Evolutionary conservation across 2,329 filamentous ascomycete genomes (phyloP).

Genomic region (Chlorencoelia australis): DNA sequence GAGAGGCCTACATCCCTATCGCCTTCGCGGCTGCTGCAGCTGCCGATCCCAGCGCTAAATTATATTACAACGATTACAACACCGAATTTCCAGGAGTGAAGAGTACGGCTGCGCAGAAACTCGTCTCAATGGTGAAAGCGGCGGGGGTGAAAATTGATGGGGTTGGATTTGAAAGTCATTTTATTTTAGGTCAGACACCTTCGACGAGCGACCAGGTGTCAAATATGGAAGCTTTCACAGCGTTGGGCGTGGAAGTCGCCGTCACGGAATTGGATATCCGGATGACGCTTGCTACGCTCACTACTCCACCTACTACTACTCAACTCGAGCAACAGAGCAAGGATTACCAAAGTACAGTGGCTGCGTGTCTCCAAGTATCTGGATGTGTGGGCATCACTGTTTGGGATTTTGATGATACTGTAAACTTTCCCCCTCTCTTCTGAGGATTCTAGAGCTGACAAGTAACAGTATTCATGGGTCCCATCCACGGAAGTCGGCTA

Average conservation of each 20-base stretch:
- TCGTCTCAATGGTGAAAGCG: constrained; percentile 37
- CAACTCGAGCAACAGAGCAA: constrained; percentile 36
- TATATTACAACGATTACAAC: constrained; percentile 48
- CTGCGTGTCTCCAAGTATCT: constrained; percentile 16
- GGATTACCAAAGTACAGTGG: constrained; percentile 33
- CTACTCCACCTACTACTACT: constrained; percentile 34
- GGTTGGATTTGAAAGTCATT: constrained; percentile 52
- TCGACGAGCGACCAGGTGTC: constrained; percentile 33
- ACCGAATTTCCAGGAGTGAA: constrained; percentile 45
- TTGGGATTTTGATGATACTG: constrained; percentile 25
- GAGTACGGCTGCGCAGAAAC: constrained; percentile 31
- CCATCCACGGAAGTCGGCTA: no score
- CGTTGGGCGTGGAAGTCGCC: constrained; percentile 45
- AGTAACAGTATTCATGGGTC: no score
- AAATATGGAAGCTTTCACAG: constrained; percentile 40
- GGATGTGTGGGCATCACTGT: constrained; percentile 24
- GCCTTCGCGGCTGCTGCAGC: constrained; percentile 21
- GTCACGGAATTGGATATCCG: constrained; percentile 55
- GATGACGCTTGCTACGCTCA: no score
- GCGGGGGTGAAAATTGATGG: constrained; percentile 50
- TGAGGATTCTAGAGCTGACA: no score
- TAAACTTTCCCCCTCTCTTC: no score
- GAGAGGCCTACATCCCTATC: constrained; percentile 41
- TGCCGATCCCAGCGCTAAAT: constrained; percentile 20
- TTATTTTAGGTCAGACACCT: constrained; percentile 45